Evolutionary conservation across 768 basidiomycete species (phyloP), one percentile per base, ranked within the genome.

Genomic region (Scleroderma bovista): DNA sequence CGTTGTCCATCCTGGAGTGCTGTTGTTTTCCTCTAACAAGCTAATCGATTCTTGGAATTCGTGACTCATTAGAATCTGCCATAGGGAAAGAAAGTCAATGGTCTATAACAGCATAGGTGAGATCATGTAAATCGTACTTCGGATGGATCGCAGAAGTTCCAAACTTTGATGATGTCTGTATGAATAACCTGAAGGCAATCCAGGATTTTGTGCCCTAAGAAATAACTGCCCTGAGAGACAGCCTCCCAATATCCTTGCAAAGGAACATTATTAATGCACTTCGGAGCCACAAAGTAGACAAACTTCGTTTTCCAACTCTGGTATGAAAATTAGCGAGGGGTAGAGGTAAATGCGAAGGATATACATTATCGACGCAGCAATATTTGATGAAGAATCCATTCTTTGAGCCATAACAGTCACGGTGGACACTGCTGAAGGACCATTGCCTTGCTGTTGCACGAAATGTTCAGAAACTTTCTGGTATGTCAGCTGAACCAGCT

Each of bases 131-230:
- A 20, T 40, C 39, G 26, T 45, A 50, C 48, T 15, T 13, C 19
- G 7, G 20, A 3, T 20, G 48, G 43, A 33, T 55, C 54, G 6
- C 3, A 13, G 34, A 60, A 54, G 34, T 60, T 57, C 59, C 60
- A 60, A 15, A 52, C 46, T 3, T 17, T 15, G 13, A 60, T 32
- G 20, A 61, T 58, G 29, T 60, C 59, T 1, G 38, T 20, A 40
- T 60, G 59, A n/a, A 60, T 48, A 12, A 58, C 49, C 4, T 51
- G 26, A 1, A 60, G 20, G 40, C 60, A 60, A 31, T 40, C 39
- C 5, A 17, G 6, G 11, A 58, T 41, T 10, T 19, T 36, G 11
- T 46, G 29, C 3, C 50, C 50, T 1, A 20, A 10, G 36, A 59
- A 59, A 20, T 48, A 6, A 12, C 22, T 23, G 29, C 47, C 54